Percentiles rank a stretch among this genome's conserved stretches.
Evolutionary conservation across 768 basidiomycete genomes (phyloP).

Genomic region (Termitomyces sp.): DNA sequence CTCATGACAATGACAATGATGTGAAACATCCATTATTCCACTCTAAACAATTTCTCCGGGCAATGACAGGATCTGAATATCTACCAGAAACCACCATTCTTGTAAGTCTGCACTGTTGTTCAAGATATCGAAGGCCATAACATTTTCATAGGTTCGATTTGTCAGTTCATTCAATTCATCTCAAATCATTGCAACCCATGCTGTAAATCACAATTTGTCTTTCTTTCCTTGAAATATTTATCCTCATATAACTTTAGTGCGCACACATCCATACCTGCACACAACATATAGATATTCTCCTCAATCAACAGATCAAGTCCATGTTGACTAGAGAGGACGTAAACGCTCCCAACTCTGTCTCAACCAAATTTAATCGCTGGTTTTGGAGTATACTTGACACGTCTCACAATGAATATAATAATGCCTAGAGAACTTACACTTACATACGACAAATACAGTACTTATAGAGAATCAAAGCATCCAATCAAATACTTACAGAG

Average conservation of each 20-base stretch:
- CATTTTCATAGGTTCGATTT: not conserved
- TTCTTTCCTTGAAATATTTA: not conserved
- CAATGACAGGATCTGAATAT: not conserved
- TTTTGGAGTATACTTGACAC: not conserved
- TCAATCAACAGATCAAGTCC: not conserved
- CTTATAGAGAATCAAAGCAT: no score
- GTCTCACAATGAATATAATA: not conserved
- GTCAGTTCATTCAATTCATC: not conserved
- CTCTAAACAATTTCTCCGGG: not conserved
- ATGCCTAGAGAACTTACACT: no score
- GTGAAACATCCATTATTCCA: not conserved
- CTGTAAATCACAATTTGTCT: not conserved
- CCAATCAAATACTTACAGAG: no score
- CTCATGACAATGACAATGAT: not conserved
- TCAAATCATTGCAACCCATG: not conserved
- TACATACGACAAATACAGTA: no score
- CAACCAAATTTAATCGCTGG: not conserved
- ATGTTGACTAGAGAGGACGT: not conserved
- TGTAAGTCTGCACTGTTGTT: not conserved
- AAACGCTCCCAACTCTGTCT: not conserved
- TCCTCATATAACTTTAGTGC: not conserved
- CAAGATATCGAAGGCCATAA: not conserved
- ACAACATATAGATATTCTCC: not conserved
- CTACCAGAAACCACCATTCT: not conserved
- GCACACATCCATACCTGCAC: not conserved